Evolutionary conservation across 108 stramenopile species (phyloP), one percentile per base, ranked within the genome.

Genomic region (Asterionellopsis glacialis): DNA sequence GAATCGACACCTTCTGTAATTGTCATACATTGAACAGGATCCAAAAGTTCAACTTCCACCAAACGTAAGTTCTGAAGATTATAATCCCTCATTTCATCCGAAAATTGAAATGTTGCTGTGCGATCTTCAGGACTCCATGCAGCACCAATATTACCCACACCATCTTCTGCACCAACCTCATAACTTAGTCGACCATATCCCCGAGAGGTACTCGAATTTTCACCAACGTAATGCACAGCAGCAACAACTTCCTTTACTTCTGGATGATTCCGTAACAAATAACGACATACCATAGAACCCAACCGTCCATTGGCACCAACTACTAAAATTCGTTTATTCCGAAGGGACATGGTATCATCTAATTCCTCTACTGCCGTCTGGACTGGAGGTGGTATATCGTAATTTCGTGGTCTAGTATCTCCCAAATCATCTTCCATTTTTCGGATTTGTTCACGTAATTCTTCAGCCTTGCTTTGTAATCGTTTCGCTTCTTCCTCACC

Each of bases 111-210:
- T 9, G 63, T 68, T 0, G 91, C 91, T 19, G 64, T 64, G 11
- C 83, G 67, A 55, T 87, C 90, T 44, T 81, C 82, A 14, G 59
- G 59, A 49, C 67, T 70, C 91, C 55, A 65, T 15, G 59, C 67
- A 12, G 55, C 15, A 28, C 44, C 51, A 28, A 52, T 59, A 14
- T 49, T 41, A 38, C 57, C 57, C 41, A 68, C 59, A 44, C 41
- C 67, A 41, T 59, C 59, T 53, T 59, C 67, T 1, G 59, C 58
- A 26, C 49, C 59, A 27, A 48, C 59, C 16, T 68, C 91, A 59
- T 93, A 93, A 43, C 80, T 75, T 26, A 93, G 68, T 28, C 91
- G 76, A 19, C 84, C 88, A 61, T 86, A 93, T 0, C 88, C 88
- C 4, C 91, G 73, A 4, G 80, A 58, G 9, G 85, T 84, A n/a